These are phyloP conservation scores for Anastatica hierochuntica DNA, from an alignment of 345 rosid species.

Conservation along the genomic window DNA sequence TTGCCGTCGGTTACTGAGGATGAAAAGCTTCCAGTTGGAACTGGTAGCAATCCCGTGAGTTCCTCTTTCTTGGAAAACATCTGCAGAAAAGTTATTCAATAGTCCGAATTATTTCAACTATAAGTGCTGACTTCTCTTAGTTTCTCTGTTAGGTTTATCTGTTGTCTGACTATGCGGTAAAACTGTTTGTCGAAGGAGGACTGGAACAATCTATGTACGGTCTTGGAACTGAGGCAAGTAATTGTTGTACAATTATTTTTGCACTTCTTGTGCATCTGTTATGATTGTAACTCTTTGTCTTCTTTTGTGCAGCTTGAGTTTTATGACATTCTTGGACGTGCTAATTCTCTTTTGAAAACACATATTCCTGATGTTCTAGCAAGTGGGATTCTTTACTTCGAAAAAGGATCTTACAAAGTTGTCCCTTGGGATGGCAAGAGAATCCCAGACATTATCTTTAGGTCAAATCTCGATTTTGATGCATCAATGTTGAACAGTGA, in stretches of 20 bases:
- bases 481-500: slow-evolving; percentile 29
- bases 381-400: slow-evolving; percentile 63
- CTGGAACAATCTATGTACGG: slow-evolving; percentile 63
- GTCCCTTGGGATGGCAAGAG: slow-evolving; percentile 83
- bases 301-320: slow-evolving; percentile 69
- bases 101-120: background rate
- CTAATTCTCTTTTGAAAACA: slow-evolving; percentile 45
- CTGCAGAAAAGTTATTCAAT: background rate
- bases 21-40: slow-evolving; percentile 86
- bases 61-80: slow-evolving; percentile 1
- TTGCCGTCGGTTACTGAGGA: slow-evolving; percentile 53
- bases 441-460: slow-evolving; percentile 47
- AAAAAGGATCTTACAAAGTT: slow-evolving; percentile 51
- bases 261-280: slow-evolving; percentile 10
- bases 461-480: slow-evolving; percentile 35
- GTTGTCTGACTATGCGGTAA: slow-evolving; percentile 55
- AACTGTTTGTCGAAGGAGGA: slow-evolving; percentile 80
- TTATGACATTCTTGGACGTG: slow-evolving; percentile 39
- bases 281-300: slow-evolving; percentile 18
- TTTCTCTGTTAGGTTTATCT: slow-evolving; percentile 61
- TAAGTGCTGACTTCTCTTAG: slow-evolving; percentile 13
- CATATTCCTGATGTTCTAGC: slow-evolving; percentile 67
- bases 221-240: slow-evolving; percentile 79
- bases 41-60: slow-evolving; percentile 94
- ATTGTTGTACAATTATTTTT: background rate